phyloP scores from a whole-genome alignment of 495 filamentous ascomycete species.

The Penicilliopsis zonata region DNA sequence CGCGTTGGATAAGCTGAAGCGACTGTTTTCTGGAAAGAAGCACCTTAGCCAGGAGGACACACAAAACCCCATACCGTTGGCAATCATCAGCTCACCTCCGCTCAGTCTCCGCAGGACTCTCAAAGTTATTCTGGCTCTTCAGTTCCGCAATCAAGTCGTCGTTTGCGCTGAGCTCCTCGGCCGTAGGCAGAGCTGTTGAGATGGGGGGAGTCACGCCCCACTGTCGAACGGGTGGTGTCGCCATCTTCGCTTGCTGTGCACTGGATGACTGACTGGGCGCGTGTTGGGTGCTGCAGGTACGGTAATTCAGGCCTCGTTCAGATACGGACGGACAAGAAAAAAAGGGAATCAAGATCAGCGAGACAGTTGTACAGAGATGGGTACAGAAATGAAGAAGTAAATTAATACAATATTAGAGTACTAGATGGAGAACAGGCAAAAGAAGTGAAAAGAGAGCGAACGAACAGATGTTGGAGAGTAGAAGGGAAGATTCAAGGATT shows the following conservation, averaged over 20 bases:
- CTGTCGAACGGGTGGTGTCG: conserved; percentile 34
- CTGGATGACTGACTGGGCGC: too few species aligned
- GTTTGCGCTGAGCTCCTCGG: conserved; percentile 60
- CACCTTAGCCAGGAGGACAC: not conserved
- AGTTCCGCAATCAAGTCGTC: conserved; percentile 71
- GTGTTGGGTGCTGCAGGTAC: not conserved
- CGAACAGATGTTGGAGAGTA: conserved; percentile 6
- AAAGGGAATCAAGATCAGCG: conserved; percentile 2
- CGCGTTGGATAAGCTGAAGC: conserved; percentile 59
- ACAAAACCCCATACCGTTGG: too few species aligned
- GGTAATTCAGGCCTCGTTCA: not conserved
- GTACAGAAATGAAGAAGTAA: not conserved
- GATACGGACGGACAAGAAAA: not conserved
- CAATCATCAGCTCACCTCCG: conserved; percentile 48
- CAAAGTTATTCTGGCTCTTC: conserved; percentile 78
- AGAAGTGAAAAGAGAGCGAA: conserved; percentile 5
- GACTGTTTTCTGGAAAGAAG: conserved; percentile 32
- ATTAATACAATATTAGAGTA: not conserved
- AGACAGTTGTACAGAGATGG: not conserved
- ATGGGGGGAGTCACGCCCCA: conserved; percentile 84
- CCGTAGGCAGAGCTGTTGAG: conserved; percentile 60
- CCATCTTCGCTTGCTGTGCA: conserved; percentile 34
- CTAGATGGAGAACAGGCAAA: conserved; percentile 4
- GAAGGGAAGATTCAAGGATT: too few species aligned
- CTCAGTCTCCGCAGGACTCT: conserved; percentile 65